Evolutionary conservation across 2,329 filamentous ascomycete genomes (phyloP).

Genomic region (Aspergillus sp.): DNA sequence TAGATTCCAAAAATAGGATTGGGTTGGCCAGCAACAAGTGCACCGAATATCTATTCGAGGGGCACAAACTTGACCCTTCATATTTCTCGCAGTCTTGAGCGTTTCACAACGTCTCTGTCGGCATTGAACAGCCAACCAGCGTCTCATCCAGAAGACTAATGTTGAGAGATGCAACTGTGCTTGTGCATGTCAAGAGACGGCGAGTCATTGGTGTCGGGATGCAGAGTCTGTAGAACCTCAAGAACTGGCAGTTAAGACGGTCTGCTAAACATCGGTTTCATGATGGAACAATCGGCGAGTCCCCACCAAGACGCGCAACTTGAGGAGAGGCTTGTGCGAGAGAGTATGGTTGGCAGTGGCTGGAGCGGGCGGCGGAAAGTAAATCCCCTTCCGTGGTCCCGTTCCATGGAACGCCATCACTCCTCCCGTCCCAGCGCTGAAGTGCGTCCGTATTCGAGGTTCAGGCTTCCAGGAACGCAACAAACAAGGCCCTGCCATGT

Average conservation of each 20-base stretch:
- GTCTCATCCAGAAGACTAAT: background rate
- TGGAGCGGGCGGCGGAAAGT: conserved; percentile 3
- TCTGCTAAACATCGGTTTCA: background rate
- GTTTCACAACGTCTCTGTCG: conserved; percentile 6
- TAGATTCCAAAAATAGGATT: background rate
- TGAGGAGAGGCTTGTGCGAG: background rate
- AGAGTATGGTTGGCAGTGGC: conserved; percentile 7
- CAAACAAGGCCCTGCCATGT: conserved; percentile 31
- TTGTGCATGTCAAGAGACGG: background rate
- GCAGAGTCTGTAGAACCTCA: too few relatives aligned
- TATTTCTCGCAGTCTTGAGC: conserved; percentile 3
- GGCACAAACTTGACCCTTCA: conserved; percentile 8
- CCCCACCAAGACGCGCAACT: conserved; percentile 9
- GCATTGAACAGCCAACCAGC: conserved; percentile 1
- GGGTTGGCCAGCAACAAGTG: background rate
- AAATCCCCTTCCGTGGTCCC: background rate
- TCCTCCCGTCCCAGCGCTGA: conserved; percentile 6
- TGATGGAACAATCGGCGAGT: background rate
- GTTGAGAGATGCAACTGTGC: background rate
- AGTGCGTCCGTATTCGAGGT: background rate
- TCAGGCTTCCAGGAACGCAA: conserved; percentile 10
- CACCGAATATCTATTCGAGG: background rate
- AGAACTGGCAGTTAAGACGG: background rate
- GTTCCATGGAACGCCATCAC: conserved; percentile 5
- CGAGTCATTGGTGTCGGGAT: background rate